Percentiles rank a stretch among this genome's conserved stretches.
These are phyloP conservation scores for Santalum album DNA, from an alignment of 164 flowering plant species.

Conservation along the genomic window DNA sequence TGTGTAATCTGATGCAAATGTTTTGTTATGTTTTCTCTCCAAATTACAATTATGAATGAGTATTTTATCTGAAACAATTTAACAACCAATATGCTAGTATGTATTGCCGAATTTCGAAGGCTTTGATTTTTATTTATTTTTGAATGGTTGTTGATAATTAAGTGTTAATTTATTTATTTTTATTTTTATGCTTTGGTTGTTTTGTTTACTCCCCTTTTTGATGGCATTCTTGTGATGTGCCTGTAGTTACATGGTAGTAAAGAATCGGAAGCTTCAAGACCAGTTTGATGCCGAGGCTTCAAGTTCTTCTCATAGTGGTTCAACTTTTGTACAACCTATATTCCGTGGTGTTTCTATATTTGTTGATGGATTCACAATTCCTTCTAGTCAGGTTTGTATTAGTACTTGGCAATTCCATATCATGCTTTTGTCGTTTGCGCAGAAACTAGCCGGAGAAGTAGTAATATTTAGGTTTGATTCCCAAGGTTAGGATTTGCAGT, in stretches of 20 bases:
- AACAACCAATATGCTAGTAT: too few relatives aligned
- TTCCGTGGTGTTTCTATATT: conserved; percentile 82
- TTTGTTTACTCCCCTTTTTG: background rate
- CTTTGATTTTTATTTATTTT: too few relatives aligned
- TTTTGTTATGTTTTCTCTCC: too few relatives aligned
- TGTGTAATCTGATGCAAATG: too few relatives aligned
- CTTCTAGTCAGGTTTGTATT: conserved; percentile 69
- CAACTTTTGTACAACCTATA: conserved; percentile 32
- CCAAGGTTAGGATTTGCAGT: too few relatives aligned
- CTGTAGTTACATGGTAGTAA: conserved; percentile 75
- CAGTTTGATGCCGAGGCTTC: conserved; percentile 81
- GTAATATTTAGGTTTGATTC: too few relatives aligned
- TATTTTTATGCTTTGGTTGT: too few relatives aligned
- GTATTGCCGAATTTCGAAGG: too few relatives aligned
- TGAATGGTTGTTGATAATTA: background rate
- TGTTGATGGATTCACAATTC: conserved; percentile 89
- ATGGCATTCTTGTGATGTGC: conserved; percentile 4
- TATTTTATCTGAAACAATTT: too few relatives aligned
- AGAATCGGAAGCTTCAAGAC: conserved; percentile 69
- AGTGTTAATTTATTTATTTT: background rate
- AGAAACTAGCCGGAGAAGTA: too few relatives aligned
- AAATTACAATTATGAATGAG: too few relatives aligned
- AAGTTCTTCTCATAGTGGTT: conserved; percentile 29
- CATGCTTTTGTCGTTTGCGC: too few relatives aligned
- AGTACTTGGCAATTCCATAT: background rate